phyloP scores from a whole-genome alignment of 306 rosid species.

The Gleditsia sinensis region DNA sequence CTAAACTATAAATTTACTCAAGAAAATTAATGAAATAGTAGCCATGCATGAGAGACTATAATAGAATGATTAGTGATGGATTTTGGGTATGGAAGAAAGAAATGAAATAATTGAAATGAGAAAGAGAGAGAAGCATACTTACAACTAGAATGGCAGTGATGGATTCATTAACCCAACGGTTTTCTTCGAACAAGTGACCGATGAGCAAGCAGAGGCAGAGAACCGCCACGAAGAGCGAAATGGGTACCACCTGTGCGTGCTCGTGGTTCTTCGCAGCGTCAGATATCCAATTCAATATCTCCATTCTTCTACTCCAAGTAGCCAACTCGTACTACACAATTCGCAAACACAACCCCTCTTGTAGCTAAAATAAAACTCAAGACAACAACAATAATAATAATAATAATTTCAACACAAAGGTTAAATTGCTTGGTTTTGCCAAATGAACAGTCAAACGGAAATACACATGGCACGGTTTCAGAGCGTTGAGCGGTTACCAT shows the following conservation, averaged over 20 bases:
- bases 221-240: slow-evolving; percentile 74
- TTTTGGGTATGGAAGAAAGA: not conserved
- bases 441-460: not conserved
- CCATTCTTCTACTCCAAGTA: not conserved
- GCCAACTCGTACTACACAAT: too few species aligned
- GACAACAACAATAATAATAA: not conserved
- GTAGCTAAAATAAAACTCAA: not conserved
- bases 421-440: not conserved
- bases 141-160: slow-evolving; percentile 82
- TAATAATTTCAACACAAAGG: not conserved
- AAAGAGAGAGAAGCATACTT: slow-evolving; percentile 8
- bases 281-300: slow-evolving; percentile 3
- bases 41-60: not conserved
- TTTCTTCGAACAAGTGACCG: slow-evolving; percentile 79
- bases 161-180: slow-evolving; percentile 88
- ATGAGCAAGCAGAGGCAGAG: slow-evolving; percentile 71
- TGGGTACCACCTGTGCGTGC: slow-evolving; percentile 66
- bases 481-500: not conserved
- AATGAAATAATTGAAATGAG: too few species aligned
- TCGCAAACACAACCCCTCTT: not conserved
- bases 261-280: slow-evolving; percentile 45
- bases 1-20: too few species aligned
- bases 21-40: not conserved
- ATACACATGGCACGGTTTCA: not conserved
- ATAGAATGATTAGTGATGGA: not conserved